These are phyloP conservation scores for Plasmodium chabaudi DNA, from an alignment of 169 alveolate species.

Conservation along the genomic window DNA sequence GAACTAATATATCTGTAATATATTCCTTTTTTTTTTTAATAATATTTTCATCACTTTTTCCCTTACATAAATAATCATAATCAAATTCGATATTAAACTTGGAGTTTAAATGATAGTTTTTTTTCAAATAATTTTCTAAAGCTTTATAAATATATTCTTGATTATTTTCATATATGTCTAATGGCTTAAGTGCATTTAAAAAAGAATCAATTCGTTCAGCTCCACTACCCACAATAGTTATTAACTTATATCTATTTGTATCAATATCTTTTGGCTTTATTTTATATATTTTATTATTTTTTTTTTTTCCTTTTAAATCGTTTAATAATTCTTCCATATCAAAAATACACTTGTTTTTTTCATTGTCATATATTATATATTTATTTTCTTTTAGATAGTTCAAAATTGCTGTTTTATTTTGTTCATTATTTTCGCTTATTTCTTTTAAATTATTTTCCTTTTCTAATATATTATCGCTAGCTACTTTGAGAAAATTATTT, in stretches of 20 bases:
- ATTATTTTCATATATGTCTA: constrained; percentile 12
- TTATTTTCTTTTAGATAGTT: constrained; percentile 11
- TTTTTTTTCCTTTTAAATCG: not conserved
- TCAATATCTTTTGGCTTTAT: constrained; percentile 25
- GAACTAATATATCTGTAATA: constrained; percentile 38
- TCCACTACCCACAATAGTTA: constrained; percentile 28
- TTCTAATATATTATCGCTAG: no score
- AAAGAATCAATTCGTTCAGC: constrained; percentile 34
- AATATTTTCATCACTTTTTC: not conserved
- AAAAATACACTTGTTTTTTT: constrained; percentile 39
- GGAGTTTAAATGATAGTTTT: not conserved
- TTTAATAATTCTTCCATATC: constrained; percentile 27
- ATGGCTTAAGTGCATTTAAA: constrained; percentile 18
- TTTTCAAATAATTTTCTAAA: not conserved
- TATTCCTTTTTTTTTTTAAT: not conserved
- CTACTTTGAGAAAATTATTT: constrained; percentile 5
- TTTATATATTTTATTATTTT: not conserved
- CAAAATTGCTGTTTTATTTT: not conserved
- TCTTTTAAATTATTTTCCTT: no score
- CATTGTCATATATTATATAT: constrained; percentile 49
- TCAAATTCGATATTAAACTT: no score
- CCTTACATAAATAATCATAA: no score
- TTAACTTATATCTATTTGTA: constrained; percentile 28
- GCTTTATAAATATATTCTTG: constrained; percentile 24
- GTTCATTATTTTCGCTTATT: not conserved